Base-by-base conservation (phyloP, 176 grass and related monocot species). In the Musa troglodytarum region DNA sequence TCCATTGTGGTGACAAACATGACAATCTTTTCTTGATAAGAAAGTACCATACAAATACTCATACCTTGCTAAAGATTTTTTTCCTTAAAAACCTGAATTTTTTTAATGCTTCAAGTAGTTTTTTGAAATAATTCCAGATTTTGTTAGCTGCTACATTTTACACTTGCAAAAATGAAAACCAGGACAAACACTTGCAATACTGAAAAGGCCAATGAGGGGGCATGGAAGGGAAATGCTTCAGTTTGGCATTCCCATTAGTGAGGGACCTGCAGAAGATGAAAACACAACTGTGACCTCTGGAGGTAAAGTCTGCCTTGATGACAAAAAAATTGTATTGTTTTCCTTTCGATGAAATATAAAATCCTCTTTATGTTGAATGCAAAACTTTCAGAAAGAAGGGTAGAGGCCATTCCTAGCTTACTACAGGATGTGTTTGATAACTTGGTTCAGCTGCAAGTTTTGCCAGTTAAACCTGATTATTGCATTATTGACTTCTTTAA, bases 151-250 rank as follows among this genome's bases (percentile, higher is more conserved):
- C 7, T 69, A 55, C 51, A 17, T 55, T 74, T 74, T 26, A 28
- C 51, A 25, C 51, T 28, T 55, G 20, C 16, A 76, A 52, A 65
- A 15, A 52, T 51, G 83, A 79, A 67, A 76, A 89, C 83, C 84
- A 84, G 88, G 90, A 17, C 87, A 86, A 73, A 99, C 88, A 23
- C 67, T 99, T 74, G 81, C 89, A 58, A 26, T 82, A 64, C 72
- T 84, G 77, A 94, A 82, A 88, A 91, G 88, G 80, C 90, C 95
- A 80, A 76, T 53, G 70, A 94, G 82, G 82, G 95, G 95, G 56
- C 95, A 94, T 84, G 95, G 95, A 82, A 82, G 95, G 76, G 88
- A 87, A 86, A 57, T 94, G 79, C 87, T 99, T 84, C 95, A 99
- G 82, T 81, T 94, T 49, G 95, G 95, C 3, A 49, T 86, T 73